phyloP scores from a whole-genome alignment of 495 filamentous ascomycete genomes.

The Tuber magnatum region DNA sequence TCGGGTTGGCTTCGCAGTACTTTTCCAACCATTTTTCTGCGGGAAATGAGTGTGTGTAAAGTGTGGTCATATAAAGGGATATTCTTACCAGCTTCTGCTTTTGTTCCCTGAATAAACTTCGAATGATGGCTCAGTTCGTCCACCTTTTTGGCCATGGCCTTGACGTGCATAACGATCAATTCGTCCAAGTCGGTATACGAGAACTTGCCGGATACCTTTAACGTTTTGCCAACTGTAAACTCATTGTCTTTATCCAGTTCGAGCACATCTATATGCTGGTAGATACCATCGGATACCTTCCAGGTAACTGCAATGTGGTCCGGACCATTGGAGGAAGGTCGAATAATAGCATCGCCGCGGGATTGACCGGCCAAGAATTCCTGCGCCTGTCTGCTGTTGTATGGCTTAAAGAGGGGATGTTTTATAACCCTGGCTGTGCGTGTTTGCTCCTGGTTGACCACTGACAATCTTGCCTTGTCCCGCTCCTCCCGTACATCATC shows the following conservation, averaged over 20 bases:
- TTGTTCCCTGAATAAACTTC: slow-evolving; percentile 75
- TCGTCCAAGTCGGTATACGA: slow-evolving; percentile 95
- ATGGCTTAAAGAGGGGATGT: slow-evolving; percentile 87
- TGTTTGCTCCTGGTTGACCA: slow-evolving; percentile 40
- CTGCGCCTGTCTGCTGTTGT: slow-evolving; percentile 87
- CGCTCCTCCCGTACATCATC: slow-evolving; percentile 74
- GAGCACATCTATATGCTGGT: slow-evolving; percentile 94
- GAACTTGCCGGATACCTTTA: slow-evolving; percentile 78
- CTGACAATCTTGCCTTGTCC: slow-evolving; percentile 61
- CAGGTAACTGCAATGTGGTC: slow-evolving; percentile 95
- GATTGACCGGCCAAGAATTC: slow-evolving; percentile 81
- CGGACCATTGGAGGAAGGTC: slow-evolving; percentile 83
- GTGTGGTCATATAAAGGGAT: slow-evolving; percentile 9
- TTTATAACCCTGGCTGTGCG: slow-evolving; percentile 91
- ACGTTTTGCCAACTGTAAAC: slow-evolving; percentile 75
- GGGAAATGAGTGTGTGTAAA: slow-evolving; percentile 32
- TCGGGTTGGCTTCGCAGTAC: slow-evolving; percentile 92
- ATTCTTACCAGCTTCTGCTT: slow-evolving; percentile 72
- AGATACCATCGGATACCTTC: slow-evolving; percentile 93
- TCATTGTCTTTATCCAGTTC: slow-evolving; percentile 95
- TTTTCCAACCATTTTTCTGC: slow-evolving; percentile 90
- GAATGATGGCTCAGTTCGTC: slow-evolving; percentile 88
- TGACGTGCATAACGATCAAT: slow-evolving; percentile 91
- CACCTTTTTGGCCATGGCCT: slow-evolving; percentile 95
- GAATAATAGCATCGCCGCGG: slow-evolving; percentile 85